A percentile compares a stretch with the other conserved stretches of the same genome.
phyloP scores from a whole-genome alignment of 345 rosid species.

The Reutealis trisperma region DNA sequence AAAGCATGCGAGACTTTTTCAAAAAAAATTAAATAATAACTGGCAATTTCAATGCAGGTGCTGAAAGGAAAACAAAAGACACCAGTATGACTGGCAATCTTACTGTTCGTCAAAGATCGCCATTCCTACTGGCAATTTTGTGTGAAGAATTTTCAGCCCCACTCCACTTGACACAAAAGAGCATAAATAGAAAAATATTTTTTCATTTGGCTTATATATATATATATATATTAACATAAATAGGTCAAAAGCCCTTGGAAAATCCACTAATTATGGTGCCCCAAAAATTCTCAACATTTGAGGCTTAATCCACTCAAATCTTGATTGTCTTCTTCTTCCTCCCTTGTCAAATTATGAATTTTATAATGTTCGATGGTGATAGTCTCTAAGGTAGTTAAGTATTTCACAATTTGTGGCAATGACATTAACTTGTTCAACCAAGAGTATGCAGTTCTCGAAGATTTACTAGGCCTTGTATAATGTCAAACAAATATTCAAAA shows the following conservation, averaged over 20 bases:
- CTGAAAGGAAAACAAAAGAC: no score
- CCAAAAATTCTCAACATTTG: not conserved
- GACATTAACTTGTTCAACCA: conserved; percentile 2
- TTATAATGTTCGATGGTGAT: not conserved
- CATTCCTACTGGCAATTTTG: no score
- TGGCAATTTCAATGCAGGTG: no score
- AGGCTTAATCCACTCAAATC: conserved; percentile 9
- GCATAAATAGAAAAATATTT: no score
- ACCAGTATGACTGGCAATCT: no score
- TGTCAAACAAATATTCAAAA: conserved; percentile 23
- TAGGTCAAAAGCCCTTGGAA: conserved; percentile 16
- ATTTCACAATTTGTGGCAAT: not conserved
- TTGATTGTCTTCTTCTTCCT: not conserved
- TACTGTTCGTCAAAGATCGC: no score
- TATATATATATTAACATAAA: no score
- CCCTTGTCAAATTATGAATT: not conserved
- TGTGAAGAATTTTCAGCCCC: no score
- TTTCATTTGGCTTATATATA: no score
- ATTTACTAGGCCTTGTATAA: conserved; percentile 6
- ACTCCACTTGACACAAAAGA: no score
- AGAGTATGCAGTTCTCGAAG: conserved; percentile 14
- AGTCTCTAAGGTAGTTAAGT: not conserved
- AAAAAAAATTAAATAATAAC: no score
- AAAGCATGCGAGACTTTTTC: no score
- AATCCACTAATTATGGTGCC: conserved; percentile 12